Percentiles rank a stretch among this genome's conserved stretches.
These are phyloP conservation scores for Arachis hypogaea DNA, from an alignment of 306 rosid species.

Conservation along the genomic window DNA sequence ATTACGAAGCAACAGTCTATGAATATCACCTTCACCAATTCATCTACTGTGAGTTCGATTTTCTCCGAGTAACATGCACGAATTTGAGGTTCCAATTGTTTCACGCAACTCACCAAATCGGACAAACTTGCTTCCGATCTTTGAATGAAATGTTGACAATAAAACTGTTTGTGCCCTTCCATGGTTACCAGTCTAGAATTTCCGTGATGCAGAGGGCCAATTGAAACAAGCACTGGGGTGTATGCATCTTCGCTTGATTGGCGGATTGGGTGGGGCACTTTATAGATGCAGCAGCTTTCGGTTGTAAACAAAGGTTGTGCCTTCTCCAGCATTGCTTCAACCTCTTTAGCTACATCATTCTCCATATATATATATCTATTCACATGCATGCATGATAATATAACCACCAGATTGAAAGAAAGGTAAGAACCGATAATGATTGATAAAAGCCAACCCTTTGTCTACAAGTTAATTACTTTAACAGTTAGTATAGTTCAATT, in stretches of 20 bases:
- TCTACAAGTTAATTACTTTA: no score
- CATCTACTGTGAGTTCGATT: not conserved
- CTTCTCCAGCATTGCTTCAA: not conserved
- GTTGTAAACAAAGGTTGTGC: not conserved
- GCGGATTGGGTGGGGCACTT: no score
- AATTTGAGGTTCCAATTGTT: not conserved
- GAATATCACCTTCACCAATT: not conserved
- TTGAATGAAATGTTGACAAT: not conserved
- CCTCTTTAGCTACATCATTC: not conserved
- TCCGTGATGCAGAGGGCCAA: not conserved
- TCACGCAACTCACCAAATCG: not conserved
- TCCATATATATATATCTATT: no score
- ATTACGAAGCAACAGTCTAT: conserved; percentile 18
- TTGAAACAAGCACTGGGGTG: no score
- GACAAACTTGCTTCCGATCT: not conserved
- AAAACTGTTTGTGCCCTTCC: not conserved
- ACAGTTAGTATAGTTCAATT: no score
- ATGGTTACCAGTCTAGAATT: not conserved
- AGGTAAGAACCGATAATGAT: no score
- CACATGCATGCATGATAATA: no score
- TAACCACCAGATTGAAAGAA: no score
- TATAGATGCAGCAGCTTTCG: no score
- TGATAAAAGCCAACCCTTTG: no score
- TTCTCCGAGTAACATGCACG: not conserved
- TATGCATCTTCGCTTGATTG: no score